These are phyloP conservation scores for Acidomyces sp. DNA, from an alignment of 495 filamentous ascomycete genomes.

Conservation along the genomic window DNA sequence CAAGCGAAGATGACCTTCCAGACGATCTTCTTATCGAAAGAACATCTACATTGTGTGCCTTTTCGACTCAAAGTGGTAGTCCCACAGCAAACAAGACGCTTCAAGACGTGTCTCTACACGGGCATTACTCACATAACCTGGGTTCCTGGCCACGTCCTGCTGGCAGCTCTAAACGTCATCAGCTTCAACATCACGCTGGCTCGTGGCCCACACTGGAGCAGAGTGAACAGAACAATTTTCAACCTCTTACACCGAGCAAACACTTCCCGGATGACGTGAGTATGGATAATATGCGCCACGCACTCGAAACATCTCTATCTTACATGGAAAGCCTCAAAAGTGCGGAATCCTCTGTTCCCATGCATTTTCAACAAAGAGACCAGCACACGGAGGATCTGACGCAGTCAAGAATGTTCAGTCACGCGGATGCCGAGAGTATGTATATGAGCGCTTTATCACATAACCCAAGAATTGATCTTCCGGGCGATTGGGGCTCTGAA, in stretches of 20 bases:
- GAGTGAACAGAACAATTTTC: slow-evolving; percentile 3
- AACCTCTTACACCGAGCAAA: slow-evolving; percentile 4
- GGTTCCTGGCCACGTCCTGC: slow-evolving; percentile 13
- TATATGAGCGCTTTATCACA: slow-evolving; percentile 68
- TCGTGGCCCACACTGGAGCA: slow-evolving; percentile 14
- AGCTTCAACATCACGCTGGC: slow-evolving; percentile 8
- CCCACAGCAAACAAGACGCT: slow-evolving; percentile 1
- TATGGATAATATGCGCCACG: slow-evolving; percentile 13
- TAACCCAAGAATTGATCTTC: slow-evolving; percentile 15
- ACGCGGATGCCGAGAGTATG: slow-evolving; percentile 91
- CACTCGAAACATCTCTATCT: neutral
- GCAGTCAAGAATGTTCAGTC: slow-evolving; percentile 68
- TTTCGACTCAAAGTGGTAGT: slow-evolving; percentile 2
- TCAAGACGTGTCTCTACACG: slow-evolving; percentile 12
- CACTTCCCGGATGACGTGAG: neutral
- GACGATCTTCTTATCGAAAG: slow-evolving; percentile 16
- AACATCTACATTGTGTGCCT: neutral
- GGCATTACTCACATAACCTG: slow-evolving; percentile 6
- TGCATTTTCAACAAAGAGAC: neutral
- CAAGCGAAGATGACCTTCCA: slow-evolving; percentile 18
- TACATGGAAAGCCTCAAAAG: neutral
- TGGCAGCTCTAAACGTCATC: slow-evolving; percentile 3
- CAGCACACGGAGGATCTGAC: slow-evolving; percentile 29
- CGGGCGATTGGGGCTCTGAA: slow-evolving; percentile 26
- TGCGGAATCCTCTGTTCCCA: neutral